These are phyloP conservation scores for Malassezia dermatis DNA, from an alignment of 1,284 basidiomycete genomes.

Conservation along the genomic window DNA sequence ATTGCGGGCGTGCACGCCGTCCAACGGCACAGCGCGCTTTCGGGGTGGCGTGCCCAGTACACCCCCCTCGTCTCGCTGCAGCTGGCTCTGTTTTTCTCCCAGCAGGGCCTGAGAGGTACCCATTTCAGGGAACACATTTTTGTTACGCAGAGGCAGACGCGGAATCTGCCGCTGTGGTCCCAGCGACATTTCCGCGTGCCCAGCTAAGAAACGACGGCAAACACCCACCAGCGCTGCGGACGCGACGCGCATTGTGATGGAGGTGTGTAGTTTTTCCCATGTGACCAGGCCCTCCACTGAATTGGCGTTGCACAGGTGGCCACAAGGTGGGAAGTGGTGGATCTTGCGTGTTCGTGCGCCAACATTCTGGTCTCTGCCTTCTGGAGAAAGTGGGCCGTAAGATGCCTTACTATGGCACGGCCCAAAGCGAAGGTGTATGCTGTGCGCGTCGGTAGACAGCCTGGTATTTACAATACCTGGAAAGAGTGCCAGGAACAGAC, in stretches of 20 bases:
- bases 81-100: background rate
- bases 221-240: background rate
- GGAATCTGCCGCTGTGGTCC: slow-evolving; percentile 2
- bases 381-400: background rate
- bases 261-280: slow-evolving; percentile 9
- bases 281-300: background rate
- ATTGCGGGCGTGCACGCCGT: slow-evolving; percentile 39
- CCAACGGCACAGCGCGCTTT: slow-evolving; percentile 41
- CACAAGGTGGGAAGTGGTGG: background rate
- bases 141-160: slow-evolving; percentile 11
- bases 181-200: slow-evolving; percentile 13
- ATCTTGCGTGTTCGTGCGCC: background rate
- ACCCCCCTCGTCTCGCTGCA: background rate
- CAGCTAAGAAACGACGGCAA: background rate
- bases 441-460: slow-evolving; percentile 30
- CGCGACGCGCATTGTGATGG: slow-evolving; percentile 5
- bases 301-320: background rate
- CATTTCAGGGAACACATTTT: background rate
- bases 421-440: slow-evolving; percentile 17
- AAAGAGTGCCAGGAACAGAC: slow-evolving; percentile 57
- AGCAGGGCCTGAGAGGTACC: background rate
- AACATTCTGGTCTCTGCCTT: background rate
- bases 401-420: background rate
- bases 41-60: slow-evolving; percentile 29
- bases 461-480: slow-evolving; percentile 41